These are phyloP conservation scores for Hansenula anomala DNA, from an alignment of 1,139 yeast genomes.

Conservation along the genomic window DNA sequence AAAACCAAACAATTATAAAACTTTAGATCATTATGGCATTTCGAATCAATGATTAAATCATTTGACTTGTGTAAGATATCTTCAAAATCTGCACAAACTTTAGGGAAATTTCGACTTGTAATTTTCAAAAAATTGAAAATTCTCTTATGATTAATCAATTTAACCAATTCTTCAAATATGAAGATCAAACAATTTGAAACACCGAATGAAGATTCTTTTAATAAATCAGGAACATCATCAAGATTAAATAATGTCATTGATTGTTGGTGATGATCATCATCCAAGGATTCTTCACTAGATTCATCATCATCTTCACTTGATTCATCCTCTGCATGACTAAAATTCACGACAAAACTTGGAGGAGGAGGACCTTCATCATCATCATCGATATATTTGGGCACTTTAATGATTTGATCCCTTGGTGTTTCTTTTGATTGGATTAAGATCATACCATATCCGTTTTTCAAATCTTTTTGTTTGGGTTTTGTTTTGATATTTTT, in stretches of 20 bases:
- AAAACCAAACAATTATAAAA: slow-evolving; percentile 1
- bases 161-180: slow-evolving; percentile 13
- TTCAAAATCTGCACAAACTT: slow-evolving; percentile 20
- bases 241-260: not conserved
- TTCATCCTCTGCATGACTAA: too few relatives aligned
- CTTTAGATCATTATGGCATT: not conserved
- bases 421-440: slow-evolving; percentile 17
- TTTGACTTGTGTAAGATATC: slow-evolving; percentile 7
- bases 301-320: slow-evolving; percentile 1
- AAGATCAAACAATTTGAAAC: slow-evolving; percentile 10
- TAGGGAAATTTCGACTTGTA: slow-evolving; percentile 20
- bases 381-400: slow-evolving; percentile 12
- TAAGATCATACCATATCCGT: slow-evolving; percentile 5
- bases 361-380: not conserved
- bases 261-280: too few relatives aligned
- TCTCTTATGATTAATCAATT: slow-evolving; percentile 18
- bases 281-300: slow-evolving; percentile 1
- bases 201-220: slow-evolving; percentile 10
- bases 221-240: not conserved
- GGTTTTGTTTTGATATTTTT: not conserved
- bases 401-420: slow-evolving; percentile 16
- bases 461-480: not conserved
- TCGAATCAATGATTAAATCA: not conserved
- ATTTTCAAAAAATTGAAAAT: slow-evolving; percentile 10
- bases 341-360: too few relatives aligned